Conservation (phyloP, 176 grass and related monocot genomes). For the Oryza meridionalis region DNA sequence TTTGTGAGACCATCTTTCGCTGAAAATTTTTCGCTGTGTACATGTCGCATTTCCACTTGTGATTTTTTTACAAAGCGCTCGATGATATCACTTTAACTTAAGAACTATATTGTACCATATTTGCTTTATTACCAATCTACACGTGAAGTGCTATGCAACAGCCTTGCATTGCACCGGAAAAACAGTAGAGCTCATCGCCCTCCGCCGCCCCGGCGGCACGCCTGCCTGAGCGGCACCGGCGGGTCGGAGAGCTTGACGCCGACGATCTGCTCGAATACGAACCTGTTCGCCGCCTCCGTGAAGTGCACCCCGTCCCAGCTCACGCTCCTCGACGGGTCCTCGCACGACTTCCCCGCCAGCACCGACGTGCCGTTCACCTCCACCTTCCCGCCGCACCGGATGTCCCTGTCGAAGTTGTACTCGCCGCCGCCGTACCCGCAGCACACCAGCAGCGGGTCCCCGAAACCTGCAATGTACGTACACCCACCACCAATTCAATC, state of each 20-base stretch:
- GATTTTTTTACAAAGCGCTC: too few species aligned
- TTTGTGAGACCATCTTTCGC: too few species aligned
- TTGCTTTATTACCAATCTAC: too few species aligned
- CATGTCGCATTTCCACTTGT: too few species aligned
- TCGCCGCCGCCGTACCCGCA: slow-evolving; percentile 24
- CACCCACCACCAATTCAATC: neutral
- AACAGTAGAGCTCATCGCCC: neutral
- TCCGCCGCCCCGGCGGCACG: slow-evolving; percentile 7
- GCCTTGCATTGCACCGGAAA: neutral
- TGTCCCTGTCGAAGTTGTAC: slow-evolving; percentile 31
- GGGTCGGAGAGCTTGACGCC: slow-evolving; percentile 29
- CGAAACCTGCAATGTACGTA: slow-evolving; percentile 14
- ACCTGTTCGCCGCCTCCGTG: slow-evolving; percentile 41
- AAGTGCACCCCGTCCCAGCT: slow-evolving; percentile 24
- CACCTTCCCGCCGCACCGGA: slow-evolving; percentile 3
- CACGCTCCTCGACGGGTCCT: slow-evolving; percentile 31
- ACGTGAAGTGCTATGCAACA: too few species aligned
- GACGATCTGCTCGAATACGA: slow-evolving; percentile 30
- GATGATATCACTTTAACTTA: neutral
- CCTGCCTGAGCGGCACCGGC: slow-evolving; percentile 18
- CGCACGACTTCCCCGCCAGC: slow-evolving; percentile 35
- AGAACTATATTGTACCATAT: too few species aligned
- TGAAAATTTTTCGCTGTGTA: too few species aligned
- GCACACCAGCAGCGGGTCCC: slow-evolving; percentile 21
- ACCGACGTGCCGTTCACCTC: slow-evolving; percentile 22